Evolutionary conservation across 2,329 filamentous ascomycete species (phyloP), one percentile per base, ranked within the genome.

Genomic region (Fusarium gaditjirri): DNA sequence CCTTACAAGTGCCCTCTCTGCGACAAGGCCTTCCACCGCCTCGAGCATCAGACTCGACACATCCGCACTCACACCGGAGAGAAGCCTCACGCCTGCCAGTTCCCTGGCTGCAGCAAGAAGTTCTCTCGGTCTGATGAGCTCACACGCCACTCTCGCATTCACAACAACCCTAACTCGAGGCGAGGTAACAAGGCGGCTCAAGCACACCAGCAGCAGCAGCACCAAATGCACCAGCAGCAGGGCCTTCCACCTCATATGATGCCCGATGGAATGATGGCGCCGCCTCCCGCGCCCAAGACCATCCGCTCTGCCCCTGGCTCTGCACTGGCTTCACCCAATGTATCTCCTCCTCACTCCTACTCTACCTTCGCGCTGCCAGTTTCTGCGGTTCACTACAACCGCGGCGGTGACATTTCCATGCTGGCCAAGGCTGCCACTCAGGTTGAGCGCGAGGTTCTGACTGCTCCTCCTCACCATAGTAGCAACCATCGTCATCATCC

Each of bases 1-100:
- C 95, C 95, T 2, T 99, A 99, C 90, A 98, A 98, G 87, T 99
- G 95, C 83, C 95, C 95, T 68, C 90, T 99, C 71, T 99, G 96
- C 86, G 95, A 98, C 79, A 97, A 98, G 88, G 95, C 96, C 68
- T 99, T 99, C 85, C 96, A 98, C 87, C 94, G 96, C 71, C 88
- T 99, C 44, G 95, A 98, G 86, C 95, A 98, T 82, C 95, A 98
- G 87, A 91, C 89, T 27, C 85, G 88, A 77, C 95, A 99, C 83
- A 98, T 98, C 80, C 91, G 95, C 78, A 98, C 96, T 11, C 95
- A 99, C 83, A 99, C 95, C 0, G 96, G 95, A 78, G 95, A 99
- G 86, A 99, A 98, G 88, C 95, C 95, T 52, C 96, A 98, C 79
- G 95, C 93, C 70, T 99, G 95, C 89, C 92, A 94, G 81, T 98